Evolutionary conservation across 352 stramenopile genomes (phyloP), one percentile per base, ranked within the genome.

Genomic region (Phytopythium oedochilum): DNA sequence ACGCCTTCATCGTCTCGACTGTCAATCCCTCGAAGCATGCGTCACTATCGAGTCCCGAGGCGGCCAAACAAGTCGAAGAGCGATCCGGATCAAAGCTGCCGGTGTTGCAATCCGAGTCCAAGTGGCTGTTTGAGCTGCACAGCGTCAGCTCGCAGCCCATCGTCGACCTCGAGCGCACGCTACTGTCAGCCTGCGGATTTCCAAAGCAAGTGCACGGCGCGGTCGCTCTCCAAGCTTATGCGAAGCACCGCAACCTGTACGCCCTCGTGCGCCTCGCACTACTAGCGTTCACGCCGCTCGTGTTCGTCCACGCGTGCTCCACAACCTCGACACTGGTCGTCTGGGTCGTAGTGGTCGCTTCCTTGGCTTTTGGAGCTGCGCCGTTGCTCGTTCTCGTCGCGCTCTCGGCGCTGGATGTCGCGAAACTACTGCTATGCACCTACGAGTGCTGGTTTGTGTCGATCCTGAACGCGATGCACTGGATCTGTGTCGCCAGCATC

Each of bases 401-500:
- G 3, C 63, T 75, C 45, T 59, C 68, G 5, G 63, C 66, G 17
- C 3, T 64, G 15, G 64, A 73, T 9, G 34, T 75, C 1, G 18
- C 66, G 14, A 10, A 8, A 2, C 29, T 70, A 17, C 34, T 75
- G 15, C 17, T 55, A 11, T 23, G 47, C 1, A 61, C 39, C 22
- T 67, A 67, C 43, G 67, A 75, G 31, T 66, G 58, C 20, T 64
- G 66, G 56, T 75, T 75, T 38, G 40, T 75, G 17, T 63, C 67
- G 2, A 17, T 45, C 0, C 52, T 75, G 17, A 73, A 63, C 50
- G 15, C 63, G 4, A 0, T 75, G 20, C 66, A 70, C n/a, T 75
- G 63, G 57, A 10, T 59, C 28, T 59, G 57, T 2, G 32, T 75
- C 11, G 61, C 29, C 1, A 14, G 32, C 2, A 47, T 75, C 22